Base-by-base conservation (phyloP, 2,329 filamentous ascomycete species). In the Colletotrichum scovillei region DNA sequence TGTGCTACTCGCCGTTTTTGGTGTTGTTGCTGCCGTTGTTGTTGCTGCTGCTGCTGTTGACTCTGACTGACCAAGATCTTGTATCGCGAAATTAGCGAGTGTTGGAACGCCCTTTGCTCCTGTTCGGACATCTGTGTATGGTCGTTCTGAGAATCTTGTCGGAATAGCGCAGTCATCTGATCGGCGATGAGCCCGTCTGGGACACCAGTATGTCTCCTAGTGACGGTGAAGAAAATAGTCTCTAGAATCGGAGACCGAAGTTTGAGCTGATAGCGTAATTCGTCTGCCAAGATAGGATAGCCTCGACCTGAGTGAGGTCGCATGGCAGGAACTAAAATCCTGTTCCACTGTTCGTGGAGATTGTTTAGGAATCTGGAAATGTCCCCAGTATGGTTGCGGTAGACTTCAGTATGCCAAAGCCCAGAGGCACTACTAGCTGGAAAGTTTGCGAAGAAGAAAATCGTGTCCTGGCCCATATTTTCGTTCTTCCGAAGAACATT, bases 261-360 rank as follows among this genome's bases (percentile, higher is more conserved):
- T 6, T 79, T 78, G 46, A 92, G 83, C 14, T 80, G 76, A n/a
- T 79, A 78, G 5, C 84, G 78, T 32, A 93, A 80, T 76, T 93
- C 91, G 66, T 86, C 84, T 42, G 89, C 85, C n/a, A 91, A 80
- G 5, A 90, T 87, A 4, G 91, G 91, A 75, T 86, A 88, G 2
- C 80, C 79, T 53, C 85, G 81, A 24, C 58, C 71, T 7, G 28
- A 42, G 11, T 38, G 55, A 62, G 71, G 46, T 30, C 74, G 76
- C 75, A 86, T 84, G 26, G 81, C 80, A 5, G 67, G 78, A 30
- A 80, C 80, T 58, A 86, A 81, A 4, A 56, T 6, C 0, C 52
- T 56, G 19, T 73, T 30, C 86, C 87, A 89, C 19, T 80, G 76
- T 24, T 77, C 74, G 2, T 83, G 80, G 16, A 92, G 77, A 7